Evolutionary conservation across 352 stramenopile genomes (phyloP).

Genomic region (Aphanomyces invadans): DNA sequence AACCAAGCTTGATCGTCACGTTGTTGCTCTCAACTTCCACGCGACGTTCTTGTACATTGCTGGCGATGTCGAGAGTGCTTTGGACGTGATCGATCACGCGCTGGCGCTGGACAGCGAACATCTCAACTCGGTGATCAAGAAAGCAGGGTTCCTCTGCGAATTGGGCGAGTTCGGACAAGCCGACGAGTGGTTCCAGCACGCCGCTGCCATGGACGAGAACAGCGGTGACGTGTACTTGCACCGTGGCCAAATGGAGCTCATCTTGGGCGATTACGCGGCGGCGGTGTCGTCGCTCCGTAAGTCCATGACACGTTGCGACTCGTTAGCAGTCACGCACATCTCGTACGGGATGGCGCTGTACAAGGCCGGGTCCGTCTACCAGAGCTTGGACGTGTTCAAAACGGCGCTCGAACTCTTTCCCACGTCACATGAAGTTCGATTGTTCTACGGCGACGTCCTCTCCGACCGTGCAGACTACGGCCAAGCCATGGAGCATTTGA

Average conservation of each 20-base stretch:
- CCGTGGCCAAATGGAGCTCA: constrained; percentile 71
- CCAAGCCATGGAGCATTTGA: constrained; percentile 68
- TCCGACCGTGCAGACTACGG: constrained; percentile 77
- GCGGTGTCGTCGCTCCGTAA: constrained; percentile 62
- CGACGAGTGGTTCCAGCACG: constrained; percentile 50
- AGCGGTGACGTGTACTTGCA: constrained; percentile 72
- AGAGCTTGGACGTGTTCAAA: constrained; percentile 75
- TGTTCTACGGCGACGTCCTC: constrained; percentile 79
- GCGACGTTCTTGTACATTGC: constrained; percentile 75
- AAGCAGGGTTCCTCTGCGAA: constrained; percentile 71
- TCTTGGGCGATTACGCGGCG: constrained; percentile 65
- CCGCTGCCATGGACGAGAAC: constrained; percentile 61
- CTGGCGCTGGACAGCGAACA: constrained; percentile 42
- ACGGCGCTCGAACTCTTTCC: constrained; percentile 58
- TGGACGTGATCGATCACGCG: constrained; percentile 55
- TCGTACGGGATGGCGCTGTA: constrained; percentile 83
- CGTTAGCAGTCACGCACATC: constrained; percentile 61
- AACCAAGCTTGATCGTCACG: not conserved
- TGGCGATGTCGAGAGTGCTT: constrained; percentile 60
- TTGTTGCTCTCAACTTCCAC: constrained; percentile 56
- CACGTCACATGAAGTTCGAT: constrained; percentile 59
- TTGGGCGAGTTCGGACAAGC: constrained; percentile 59
- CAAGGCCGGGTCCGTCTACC: constrained; percentile 73
- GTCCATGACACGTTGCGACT: constrained; percentile 68
- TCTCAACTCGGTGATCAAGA: constrained; percentile 38